Evolutionary conservation across 257 asterid species (phyloP), one percentile per base, ranked within the genome.

Genomic region (Buddleja alternifolia): DNA sequence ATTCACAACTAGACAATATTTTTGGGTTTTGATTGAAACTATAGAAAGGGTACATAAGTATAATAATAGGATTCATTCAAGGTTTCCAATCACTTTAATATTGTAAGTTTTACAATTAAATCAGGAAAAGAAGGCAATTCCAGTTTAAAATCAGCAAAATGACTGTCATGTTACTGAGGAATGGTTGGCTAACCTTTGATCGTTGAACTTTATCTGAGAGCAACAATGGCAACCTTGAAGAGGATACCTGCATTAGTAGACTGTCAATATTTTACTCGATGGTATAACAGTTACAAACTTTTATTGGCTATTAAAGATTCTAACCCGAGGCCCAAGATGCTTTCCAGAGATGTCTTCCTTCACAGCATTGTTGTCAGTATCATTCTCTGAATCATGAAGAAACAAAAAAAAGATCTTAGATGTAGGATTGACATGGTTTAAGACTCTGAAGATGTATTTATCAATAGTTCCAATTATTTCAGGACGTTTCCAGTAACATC

Each of bases 191-290:
- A 75, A 90, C 96, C 95, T 93, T 93, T 71, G 90, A 72, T 66
- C 90, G 90, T 61, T 85, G 94, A 65, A 89, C 94, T 81, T 92
- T 93, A 69, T 90, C 97, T 2, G 93, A 72, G 37, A 90, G 87
- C 66, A 92, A 73, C 83, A 92, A 82, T 60, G 97, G 96, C 84
- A 90, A 17, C 80, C 88, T 86, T 58, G 97, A 78, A 69, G 88
- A 77, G 62, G 96, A 83, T 16, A 73, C 85, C 97, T 87, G 84
- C 81, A 84, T 55, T 74, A 55, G 76, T 41, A 71, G 40, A 66
- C 66, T 52, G 9, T 3, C 36, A 72, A 66, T 51, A 54, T 42
- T 39, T 71, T 59, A 61, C 64, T 69, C 61, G 46, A 60, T 74
- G 36, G 45, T 14, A 25, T 56, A 54, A 53, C 16, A 16, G 12